These are phyloP conservation scores for Phytophthora melonis DNA, from an alignment of 352 stramenopile genomes.

Conservation along the genomic window DNA sequence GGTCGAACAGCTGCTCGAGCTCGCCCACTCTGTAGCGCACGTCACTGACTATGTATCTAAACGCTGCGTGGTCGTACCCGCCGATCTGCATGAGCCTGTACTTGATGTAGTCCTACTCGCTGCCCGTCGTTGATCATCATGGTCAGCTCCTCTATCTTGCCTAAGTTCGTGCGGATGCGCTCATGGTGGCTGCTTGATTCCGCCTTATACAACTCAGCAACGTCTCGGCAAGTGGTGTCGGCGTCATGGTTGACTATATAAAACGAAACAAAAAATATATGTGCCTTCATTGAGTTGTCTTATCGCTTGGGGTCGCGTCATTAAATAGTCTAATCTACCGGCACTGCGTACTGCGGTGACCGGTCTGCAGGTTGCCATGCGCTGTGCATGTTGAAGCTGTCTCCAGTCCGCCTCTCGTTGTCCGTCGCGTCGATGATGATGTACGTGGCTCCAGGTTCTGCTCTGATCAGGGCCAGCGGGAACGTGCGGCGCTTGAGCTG, in stretches of 20 bases:
- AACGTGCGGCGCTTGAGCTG: neutral
- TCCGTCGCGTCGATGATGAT: neutral
- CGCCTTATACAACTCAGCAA: neutral
- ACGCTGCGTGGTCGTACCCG: neutral
- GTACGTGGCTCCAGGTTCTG: neutral
- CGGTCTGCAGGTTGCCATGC: neutral
- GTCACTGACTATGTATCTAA: neutral
- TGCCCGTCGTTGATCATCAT: conserved; percentile 13
- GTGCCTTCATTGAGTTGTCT: neutral
- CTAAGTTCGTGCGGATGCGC: neutral
- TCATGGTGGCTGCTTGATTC: neutral
- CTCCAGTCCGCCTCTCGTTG: neutral
- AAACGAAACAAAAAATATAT: neutral
- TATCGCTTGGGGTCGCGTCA: neutral
- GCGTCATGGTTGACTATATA: neutral
- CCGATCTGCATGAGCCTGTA: conserved; percentile 1
- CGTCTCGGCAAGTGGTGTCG: neutral
- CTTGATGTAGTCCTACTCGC: conserved; percentile 11
- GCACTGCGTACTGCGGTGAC: neutral
- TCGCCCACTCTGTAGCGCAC: neutral
- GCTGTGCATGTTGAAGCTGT: neutral
- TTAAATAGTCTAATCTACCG: conserved; percentile 4
- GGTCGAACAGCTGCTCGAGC: conserved; percentile 11
- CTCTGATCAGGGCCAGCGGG: neutral
- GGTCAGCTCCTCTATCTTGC: neutral